These are phyloP conservation scores for Priceomyces carsonii DNA, from an alignment of 805 yeast genomes.

Conservation along the genomic window DNA sequence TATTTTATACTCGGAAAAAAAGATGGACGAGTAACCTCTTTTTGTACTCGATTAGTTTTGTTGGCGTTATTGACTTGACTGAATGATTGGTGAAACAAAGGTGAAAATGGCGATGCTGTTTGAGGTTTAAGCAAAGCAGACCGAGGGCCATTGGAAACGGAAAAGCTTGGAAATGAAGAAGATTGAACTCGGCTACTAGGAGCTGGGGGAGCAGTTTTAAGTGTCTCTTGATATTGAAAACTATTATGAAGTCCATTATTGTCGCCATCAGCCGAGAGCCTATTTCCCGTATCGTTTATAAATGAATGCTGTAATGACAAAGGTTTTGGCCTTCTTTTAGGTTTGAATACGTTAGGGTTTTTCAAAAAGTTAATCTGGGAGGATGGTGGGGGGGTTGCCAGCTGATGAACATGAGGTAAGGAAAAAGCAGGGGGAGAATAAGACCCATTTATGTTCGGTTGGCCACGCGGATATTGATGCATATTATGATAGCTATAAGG, in stretches of 20 bases:
- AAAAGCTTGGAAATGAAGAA: slow-evolving; percentile 4
- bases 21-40: no score
- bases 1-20: no score
- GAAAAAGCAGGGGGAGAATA: slow-evolving; percentile 6
- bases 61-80: slow-evolving; percentile 16
- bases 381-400: slow-evolving; percentile 8
- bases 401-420: slow-evolving; percentile 2
- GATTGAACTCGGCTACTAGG: slow-evolving; percentile 16
- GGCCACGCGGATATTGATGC: no score
- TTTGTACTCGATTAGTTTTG: no score
- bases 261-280: slow-evolving; percentile 1
- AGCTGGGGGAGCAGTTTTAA: slow-evolving; percentile 26
- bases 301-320: slow-evolving; percentile 35
- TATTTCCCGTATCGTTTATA: slow-evolving; percentile 16
- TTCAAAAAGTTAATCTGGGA: slow-evolving; percentile 4
- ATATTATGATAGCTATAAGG: slow-evolving; percentile 1
- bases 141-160: slow-evolving; percentile 12
- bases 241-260: slow-evolving; percentile 1
- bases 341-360: slow-evolving; percentile 26
- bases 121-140: slow-evolving; percentile 28
- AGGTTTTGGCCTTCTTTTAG: slow-evolving; percentile 42
- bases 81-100: slow-evolving; percentile 40
- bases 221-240: slow-evolving; percentile 3
- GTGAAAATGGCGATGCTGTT: slow-evolving; percentile 38
- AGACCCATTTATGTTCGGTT: no score